Evolutionary conservation across 495 filamentous ascomycete species (phyloP), one percentile per base, ranked within the genome.

Genomic region (Tuber indicum): DNA sequence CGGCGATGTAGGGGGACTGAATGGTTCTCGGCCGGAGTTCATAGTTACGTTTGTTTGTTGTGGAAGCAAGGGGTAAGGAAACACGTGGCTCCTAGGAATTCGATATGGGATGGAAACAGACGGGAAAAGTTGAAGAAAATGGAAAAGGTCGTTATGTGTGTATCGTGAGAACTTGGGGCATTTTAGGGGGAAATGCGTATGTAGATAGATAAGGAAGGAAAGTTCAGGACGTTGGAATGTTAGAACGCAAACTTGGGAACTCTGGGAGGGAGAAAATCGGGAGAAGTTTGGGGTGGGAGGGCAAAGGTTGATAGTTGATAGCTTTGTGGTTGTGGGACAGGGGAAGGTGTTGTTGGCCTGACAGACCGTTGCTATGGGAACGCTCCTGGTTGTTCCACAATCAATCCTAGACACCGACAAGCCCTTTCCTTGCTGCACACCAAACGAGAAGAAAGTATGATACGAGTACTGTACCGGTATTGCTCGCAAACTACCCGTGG

Each of bases 1-100:
- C 8, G 77, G 78, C 6, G 74, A 79, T 36, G 78, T 70, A 21
- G 78, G 78, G n/a, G 78, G 78, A 36, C 78, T 80, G 49, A 79
- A 44, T 36, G 78, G 78, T 39, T 80, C 78, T 8, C 74, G 78
- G 32, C 72, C 78, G 23, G 77, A 44, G 66, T 72, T 80, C 78
- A 80, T 80, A 32, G 58, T n/a, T 23, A 23, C 23, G 72, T 41
- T 39, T 74, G 49, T 62, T 62, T 77, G 9, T 47, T 58, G 47
- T 43, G 41, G 46, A 78, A 23, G 76, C 41, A 73, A 72, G 77
- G 73, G 72, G 42, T 17, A 36, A 19, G 58, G 58, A 66, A 66
- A 36, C 26, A 66, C 58, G 58, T 66, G 58, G 58, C 26, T 36
- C 58, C 58, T 3, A 36, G 6, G 26, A 66, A 17, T 66, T 26